These are phyloP conservation scores for Podospora pseudocomata DNA, from an alignment of 495 filamentous ascomycete genomes.

Conservation along the genomic window DNA sequence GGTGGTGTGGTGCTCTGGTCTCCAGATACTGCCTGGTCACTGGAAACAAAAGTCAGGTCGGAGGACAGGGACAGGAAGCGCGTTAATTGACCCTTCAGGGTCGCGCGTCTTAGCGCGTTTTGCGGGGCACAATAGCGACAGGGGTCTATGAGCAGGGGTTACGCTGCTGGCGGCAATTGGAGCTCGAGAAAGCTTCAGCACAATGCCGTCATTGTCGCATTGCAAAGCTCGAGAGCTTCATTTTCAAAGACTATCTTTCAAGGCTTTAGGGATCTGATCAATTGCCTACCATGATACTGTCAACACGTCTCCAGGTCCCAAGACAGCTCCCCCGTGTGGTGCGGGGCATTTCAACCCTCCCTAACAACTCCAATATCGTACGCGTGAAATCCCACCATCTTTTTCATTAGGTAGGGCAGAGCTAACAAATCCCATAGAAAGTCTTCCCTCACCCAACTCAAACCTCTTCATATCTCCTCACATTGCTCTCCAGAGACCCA, in stretches of 20 bases:
- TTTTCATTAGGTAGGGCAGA: background rate
- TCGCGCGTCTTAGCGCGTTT: conserved; percentile 28
- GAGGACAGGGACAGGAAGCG: conserved; percentile 12
- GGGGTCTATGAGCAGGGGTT: background rate
- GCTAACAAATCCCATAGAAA: conserved; percentile 54
- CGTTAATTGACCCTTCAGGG: conserved; percentile 30
- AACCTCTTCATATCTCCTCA: conserved; percentile 55
- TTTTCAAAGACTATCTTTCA: background rate
- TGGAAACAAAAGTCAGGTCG: background rate
- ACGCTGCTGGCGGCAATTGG: background rate
- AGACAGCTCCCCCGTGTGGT: conserved; percentile 9
- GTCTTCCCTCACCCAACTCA: conserved; percentile 55
- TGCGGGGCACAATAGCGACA: conserved; percentile 21
- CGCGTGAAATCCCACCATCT: conserved; percentile 26
- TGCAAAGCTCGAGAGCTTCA: background rate
- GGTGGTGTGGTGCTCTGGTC: background rate
- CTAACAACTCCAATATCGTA: conserved; percentile 47
- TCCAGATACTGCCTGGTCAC: background rate
- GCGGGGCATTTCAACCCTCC: conserved; percentile 34
- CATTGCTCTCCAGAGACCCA: conserved; percentile 70
- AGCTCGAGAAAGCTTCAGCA: conserved; percentile 1
- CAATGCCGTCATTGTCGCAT: background rate
- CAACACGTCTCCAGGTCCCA: conserved; percentile 15
- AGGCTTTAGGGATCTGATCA: background rate
- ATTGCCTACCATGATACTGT: conserved; percentile 20